A percentile compares a stretch with the other conserved stretches of the same genome.
Evolutionary conservation across 805 yeast genomes (phyloP).

Genomic region (Pichia insulana): DNA sequence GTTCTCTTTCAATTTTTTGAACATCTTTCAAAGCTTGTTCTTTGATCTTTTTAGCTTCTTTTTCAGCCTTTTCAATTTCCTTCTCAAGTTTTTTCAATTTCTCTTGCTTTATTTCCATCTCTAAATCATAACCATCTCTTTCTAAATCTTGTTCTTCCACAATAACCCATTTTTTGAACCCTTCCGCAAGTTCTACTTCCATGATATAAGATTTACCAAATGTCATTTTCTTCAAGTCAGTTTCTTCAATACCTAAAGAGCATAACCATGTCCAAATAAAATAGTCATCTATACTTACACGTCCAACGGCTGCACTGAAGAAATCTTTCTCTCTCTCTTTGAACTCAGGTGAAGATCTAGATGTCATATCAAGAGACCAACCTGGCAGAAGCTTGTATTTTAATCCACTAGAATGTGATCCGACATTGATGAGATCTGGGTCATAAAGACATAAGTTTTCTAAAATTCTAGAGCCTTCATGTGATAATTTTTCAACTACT

Average conservation of each 20-base stretch:
- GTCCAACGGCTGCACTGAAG: conserved; percentile 40
- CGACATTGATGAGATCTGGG: conserved; percentile 32
- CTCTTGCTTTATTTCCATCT: conserved; percentile 28
- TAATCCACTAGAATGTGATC: conserved; percentile 20
- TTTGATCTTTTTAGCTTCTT: conserved; percentile 19
- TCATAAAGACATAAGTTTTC: conserved; percentile 29
- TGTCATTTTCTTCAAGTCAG: conserved; percentile 49
- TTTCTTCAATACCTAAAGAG: conserved; percentile 65
- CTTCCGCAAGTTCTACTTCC: conserved; percentile 72
- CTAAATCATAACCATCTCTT: conserved; percentile 29
- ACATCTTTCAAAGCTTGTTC: conserved; percentile 4
- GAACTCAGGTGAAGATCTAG: conserved; percentile 9
- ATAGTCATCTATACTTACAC: conserved; percentile 75
- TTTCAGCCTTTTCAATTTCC: conserved; percentile 22
- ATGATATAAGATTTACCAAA: conserved; percentile 79
- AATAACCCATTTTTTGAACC: conserved; percentile 67
- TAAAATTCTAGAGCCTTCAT: conserved; percentile 59
- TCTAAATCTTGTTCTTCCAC: conserved; percentile 56
- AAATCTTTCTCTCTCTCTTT: conserved; percentile 22
- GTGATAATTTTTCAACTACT: conserved; percentile 56
- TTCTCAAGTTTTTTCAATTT: conserved; percentile 23
- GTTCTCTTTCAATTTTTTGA: conserved; percentile 5
- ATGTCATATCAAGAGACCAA: conserved; percentile 29
- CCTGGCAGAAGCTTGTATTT: conserved; percentile 27
- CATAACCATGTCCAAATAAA: conserved; percentile 91